Evolutionary conservation across 1,284 basidiomycete species (phyloP).

Genomic region (Fomitopsis betulina): DNA sequence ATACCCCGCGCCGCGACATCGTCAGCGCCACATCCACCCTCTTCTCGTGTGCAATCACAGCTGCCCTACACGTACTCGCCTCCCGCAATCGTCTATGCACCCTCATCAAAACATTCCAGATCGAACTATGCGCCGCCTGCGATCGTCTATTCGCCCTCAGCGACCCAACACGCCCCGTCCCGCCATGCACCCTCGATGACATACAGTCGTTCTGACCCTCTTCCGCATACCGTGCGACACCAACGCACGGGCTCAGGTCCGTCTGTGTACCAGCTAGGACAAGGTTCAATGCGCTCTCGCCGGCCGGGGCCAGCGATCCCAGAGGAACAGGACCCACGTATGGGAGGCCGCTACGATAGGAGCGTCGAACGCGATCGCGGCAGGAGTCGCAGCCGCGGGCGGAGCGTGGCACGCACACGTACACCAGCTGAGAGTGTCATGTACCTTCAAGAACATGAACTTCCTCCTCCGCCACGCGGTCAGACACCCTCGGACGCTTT

Average conservation of each 20-base stretch:
- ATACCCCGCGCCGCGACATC: conserved; percentile 17
- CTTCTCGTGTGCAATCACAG: conserved; percentile 18
- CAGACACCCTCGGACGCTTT: conserved; percentile 16
- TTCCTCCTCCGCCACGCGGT: conserved; percentile 8
- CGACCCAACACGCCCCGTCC: conserved; percentile 15
- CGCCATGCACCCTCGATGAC: conserved; percentile 23
- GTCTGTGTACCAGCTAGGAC: conserved; percentile 12
- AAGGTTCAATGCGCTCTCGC: conserved; percentile 15
- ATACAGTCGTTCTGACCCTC: conserved; percentile 27
- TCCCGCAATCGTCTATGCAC: conserved; percentile 32
- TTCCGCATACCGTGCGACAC: conserved; percentile 18
- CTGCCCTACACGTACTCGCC: conserved; percentile 27
- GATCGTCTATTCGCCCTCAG: conserved; percentile 27
- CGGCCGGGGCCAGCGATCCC: conserved; percentile 3
- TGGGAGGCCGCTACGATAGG: neutral
- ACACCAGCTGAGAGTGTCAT: neutral
- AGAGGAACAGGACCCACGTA: conserved; percentile 6
- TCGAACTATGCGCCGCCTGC: conserved; percentile 28
- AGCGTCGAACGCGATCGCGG: conserved; percentile 3
- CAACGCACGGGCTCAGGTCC: conserved; percentile 7
- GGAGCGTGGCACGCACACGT: conserved; percentile 1
- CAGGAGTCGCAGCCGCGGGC: conserved; percentile 12
- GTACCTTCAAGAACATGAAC: neutral
- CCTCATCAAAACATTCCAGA: conserved; percentile 25
- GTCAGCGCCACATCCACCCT: conserved; percentile 17